Percentiles rank a stretch among this genome's conserved stretches.
Evolutionary conservation across 257 asterid genomes (phyloP).

Genomic region (Osmanthus fragrans): DNA sequence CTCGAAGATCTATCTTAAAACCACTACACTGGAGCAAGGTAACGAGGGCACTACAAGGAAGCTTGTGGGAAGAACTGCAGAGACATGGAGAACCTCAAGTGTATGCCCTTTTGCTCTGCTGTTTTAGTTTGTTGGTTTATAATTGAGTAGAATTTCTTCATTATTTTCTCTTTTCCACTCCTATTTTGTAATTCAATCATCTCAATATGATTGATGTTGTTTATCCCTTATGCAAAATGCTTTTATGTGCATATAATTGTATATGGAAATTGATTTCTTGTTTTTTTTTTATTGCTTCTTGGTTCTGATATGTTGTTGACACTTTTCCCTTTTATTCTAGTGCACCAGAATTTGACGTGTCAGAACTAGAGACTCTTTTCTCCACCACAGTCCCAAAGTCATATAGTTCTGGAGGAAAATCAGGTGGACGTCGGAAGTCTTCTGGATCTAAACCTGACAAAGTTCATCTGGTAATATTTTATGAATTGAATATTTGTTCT

Average conservation of each 20-base stretch:
- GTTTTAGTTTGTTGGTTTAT: slow-evolving; percentile 18
- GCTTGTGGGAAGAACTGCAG: slow-evolving; percentile 99
- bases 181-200: background rate
- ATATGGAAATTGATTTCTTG: background rate
- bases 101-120: slow-evolving; percentile 50
- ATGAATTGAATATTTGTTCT: background rate
- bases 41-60: slow-evolving; percentile 92
- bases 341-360: slow-evolving; percentile 90
- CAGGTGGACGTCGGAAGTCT: slow-evolving; percentile 84
- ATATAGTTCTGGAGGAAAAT: slow-evolving; percentile 61
- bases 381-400: slow-evolving; percentile 87
- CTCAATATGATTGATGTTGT: no score
- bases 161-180: background rate
- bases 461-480: slow-evolving; percentile 80
- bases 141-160: background rate
- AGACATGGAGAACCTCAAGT: slow-evolving; percentile 83
- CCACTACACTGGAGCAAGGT: slow-evolving; percentile 99
- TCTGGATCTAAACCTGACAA: slow-evolving; percentile 88
- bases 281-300: background rate
- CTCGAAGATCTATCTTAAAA: slow-evolving; percentile 79
- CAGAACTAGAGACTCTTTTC: slow-evolving; percentile 93
- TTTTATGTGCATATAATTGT: slow-evolving; percentile 5
- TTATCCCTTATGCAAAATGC: background rate
- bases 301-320: slow-evolving; percentile 25
- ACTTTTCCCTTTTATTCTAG: slow-evolving; percentile 38